Conservation (phyloP, 2,329 filamentous ascomycete species). For the Ophiocordyceps camponoti-leonardi region DNA sequence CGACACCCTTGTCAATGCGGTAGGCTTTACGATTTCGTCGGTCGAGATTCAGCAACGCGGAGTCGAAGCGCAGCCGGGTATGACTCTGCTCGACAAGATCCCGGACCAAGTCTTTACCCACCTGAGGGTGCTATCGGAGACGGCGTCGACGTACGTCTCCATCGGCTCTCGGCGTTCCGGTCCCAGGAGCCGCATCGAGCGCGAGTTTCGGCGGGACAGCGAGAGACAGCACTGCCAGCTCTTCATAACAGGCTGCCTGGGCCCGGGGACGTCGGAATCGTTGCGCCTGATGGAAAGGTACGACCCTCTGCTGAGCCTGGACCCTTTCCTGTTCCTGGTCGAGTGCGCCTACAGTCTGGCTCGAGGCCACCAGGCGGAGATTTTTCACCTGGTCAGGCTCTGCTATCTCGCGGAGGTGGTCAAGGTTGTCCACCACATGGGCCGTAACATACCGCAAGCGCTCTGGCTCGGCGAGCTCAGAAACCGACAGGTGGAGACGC, state of each 20-base stretch:
- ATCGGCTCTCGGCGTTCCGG: slow-evolving; percentile 51
- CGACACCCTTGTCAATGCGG: slow-evolving; percentile 44
- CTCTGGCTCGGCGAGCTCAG: slow-evolving; percentile 30
- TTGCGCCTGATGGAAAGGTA: slow-evolving; percentile 26
- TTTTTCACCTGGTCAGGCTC: slow-evolving; percentile 63
- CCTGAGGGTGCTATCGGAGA: slow-evolving; percentile 76
- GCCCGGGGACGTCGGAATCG: slow-evolving; percentile 21
- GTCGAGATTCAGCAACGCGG: slow-evolving; percentile 88
- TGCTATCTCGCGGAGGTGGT: slow-evolving; percentile 87
- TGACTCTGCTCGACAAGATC: slow-evolving; percentile 67
- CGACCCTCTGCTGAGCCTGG: slow-evolving; percentile 45
- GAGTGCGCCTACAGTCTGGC: slow-evolving; percentile 59
- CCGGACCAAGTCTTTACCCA: slow-evolving; percentile 74
- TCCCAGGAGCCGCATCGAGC: slow-evolving; percentile 41
- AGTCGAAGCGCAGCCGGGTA: slow-evolving; percentile 52
- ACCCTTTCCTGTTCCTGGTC: slow-evolving; percentile 66
- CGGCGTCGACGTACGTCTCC: slow-evolving; percentile 67
- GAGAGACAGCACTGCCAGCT: slow-evolving; percentile 60
- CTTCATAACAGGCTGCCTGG: slow-evolving; percentile 44
- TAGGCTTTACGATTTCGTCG: slow-evolving; percentile 75
- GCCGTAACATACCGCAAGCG: slow-evolving; percentile 32
- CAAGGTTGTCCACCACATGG: slow-evolving; percentile 52
- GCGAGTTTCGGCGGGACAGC: slow-evolving; percentile 51
- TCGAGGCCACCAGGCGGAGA: slow-evolving; percentile 51
- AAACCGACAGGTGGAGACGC: slow-evolving; percentile 20